A percentile compares a stretch with the other conserved stretches of the same genome.
phyloP scores from a whole-genome alignment of 2,329 filamentous ascomycete species.

The Fusarium coicis region DNA sequence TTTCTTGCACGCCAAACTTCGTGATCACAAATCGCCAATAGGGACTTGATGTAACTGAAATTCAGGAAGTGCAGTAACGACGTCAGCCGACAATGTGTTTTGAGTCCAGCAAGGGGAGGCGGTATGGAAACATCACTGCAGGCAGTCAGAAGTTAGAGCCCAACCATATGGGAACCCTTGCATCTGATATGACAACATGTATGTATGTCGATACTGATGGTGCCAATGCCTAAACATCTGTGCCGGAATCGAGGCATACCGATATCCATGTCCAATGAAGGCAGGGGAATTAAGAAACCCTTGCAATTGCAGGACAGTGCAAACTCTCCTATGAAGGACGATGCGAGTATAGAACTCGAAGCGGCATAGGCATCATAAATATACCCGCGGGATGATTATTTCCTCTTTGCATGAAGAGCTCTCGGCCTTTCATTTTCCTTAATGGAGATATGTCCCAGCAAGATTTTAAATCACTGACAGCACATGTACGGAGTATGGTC shows the following conservation, averaged over 20 bases:
- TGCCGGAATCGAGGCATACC: neutral
- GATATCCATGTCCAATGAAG: constrained; percentile 6
- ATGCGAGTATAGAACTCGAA: neutral
- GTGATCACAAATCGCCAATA: neutral
- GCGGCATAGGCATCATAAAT: neutral
- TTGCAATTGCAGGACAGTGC: constrained; percentile 20
- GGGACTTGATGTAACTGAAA: neutral
- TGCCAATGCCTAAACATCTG: constrained; percentile 21
- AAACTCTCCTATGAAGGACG: constrained; percentile 11
- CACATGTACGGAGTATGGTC: neutral
- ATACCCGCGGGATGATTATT: constrained; percentile 6
- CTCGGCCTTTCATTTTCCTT: constrained; percentile 4
- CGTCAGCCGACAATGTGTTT: neutral
- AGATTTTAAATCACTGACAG: constrained; percentile 18
- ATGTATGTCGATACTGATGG: constrained; percentile 13
- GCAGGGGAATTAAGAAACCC: neutral
- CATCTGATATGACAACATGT: constrained; percentile 4
- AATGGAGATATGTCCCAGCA: constrained; percentile 18
- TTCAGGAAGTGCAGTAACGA: neutral
- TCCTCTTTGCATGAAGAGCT: constrained; percentile 1
- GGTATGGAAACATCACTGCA: constrained; percentile 6
- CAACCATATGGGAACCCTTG: constrained; percentile 19
- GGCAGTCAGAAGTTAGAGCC: constrained; percentile 13
- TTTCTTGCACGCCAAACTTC: neutral
- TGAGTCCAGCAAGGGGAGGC: neutral